Base-by-base conservation (phyloP, 495 filamentous ascomycete genomes). In the Xanthoparmelia taractica region DNA sequence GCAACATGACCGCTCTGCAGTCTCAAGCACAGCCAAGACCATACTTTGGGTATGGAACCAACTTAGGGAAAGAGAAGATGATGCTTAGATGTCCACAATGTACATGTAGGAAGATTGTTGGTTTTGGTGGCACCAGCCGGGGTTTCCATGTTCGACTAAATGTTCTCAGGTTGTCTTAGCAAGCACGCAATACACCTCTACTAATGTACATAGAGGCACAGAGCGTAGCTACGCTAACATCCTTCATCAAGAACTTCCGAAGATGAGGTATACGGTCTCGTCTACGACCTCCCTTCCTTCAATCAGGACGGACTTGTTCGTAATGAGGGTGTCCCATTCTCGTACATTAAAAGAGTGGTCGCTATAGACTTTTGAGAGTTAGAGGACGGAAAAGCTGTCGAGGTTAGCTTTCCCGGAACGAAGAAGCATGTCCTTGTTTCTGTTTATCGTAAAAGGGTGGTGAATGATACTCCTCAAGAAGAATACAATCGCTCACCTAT, bases 41-140 rank as follows among this genome's bases (percentile, higher is more conserved):
- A 23, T 89, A 91, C 75, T 89, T 90, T 69, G 88, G 81, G 70
- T 90, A 89, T 73, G 88, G 87, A 68, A 85, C 80, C 63, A 91
- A 91, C 69, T 79, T 91, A 63, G 88, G 84, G 68, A 75, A 78
- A 27, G 72, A 78, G 8, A 87, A 91, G 71, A 91, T 91, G 88
- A 59, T 47, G 13, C 60, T 70, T 29, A 84, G 88, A 65, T 91
- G 87, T 68, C 80, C 77, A 61, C 82, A 77, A 63, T 80, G 80
- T 8, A 81, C 67, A 17, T 80, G 80, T 0, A 67, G 77, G 1
- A 75, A 76, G 58, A 70, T 79, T 62, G 77, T 56, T 20, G 38
- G 50, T 31, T 17, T 40, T 56, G 34, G 27, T 31, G 23, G 7
- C 18, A 18, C 50, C 34, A 36, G 34, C 34, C 34, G 10, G 4